Evolutionary conservation across 2,329 filamentous ascomycete genomes (phyloP).

Genomic region (Neurospora crassa): DNA sequence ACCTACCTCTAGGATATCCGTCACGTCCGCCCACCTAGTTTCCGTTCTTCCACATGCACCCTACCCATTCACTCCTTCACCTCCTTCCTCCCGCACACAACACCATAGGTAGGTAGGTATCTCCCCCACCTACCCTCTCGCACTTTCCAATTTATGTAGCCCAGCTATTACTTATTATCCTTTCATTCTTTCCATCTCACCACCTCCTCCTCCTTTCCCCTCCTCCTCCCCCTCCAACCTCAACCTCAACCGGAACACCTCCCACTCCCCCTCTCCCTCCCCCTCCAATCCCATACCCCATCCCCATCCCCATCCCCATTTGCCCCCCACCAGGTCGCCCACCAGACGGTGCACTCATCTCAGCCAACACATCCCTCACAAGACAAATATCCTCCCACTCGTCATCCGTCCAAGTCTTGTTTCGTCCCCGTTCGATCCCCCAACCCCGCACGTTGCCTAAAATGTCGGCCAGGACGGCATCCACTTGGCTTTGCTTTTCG

Average conservation of each 20-base stretch:
- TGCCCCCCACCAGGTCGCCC: background rate
- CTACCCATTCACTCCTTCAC: background rate
- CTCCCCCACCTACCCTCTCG: no score
- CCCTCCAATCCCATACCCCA: background rate
- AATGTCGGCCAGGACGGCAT: slow-evolving; percentile 5
- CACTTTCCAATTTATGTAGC: no score
- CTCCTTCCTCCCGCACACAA: no score
- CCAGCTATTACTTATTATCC: no score
- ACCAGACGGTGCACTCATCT: background rate
- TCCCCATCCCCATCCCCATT: no score
- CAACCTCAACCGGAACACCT: no score
- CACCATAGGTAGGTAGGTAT: no score
- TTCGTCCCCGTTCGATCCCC: background rate
- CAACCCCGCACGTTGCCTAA: background rate
- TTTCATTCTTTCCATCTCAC: background rate
- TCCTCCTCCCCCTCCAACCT: no score
- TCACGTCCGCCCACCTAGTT: background rate
- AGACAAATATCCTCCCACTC: background rate
- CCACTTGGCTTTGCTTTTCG: slow-evolving; percentile 2
- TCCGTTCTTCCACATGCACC: background rate
- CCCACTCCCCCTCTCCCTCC: no score
- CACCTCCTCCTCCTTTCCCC: background rate
- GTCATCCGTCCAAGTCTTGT: background rate
- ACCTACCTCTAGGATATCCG: no score
- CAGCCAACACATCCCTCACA: background rate